Evolutionary conservation across 176 grass and related monocot species (phyloP), one percentile per base, ranked within the genome.

Genomic region (Carex pumila): DNA sequence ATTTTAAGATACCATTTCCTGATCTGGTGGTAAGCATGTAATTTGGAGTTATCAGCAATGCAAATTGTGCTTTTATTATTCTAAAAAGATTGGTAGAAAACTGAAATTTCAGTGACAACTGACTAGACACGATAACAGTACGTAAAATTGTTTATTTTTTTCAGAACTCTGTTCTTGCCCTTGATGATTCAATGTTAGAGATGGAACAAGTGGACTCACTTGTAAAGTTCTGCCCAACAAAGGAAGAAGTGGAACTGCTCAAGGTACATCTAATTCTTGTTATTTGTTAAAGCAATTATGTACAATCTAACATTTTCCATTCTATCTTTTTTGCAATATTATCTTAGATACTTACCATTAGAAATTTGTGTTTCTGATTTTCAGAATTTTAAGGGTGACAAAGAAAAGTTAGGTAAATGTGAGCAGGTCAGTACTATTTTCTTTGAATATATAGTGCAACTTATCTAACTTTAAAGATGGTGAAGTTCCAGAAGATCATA

Each of bases 181-280:
- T 98, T 71, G 91, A 98, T 43, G 95, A 95, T 88, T 93, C 91
- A 29, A 34, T 90, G 43, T 83, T 98, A 81, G 92, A 98, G 89
- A 86, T 81, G 55, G 95, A 98, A 89, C 92, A 98, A 86, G 86
- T 98, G 50, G 92, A 95, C 79, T 85, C 94, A 81, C 88, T 98
- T 25, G 91, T 98, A 90, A 98, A 98, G 71, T 95, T 95, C 60
- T 98, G 95, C 76, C 95, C 95, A 79, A 95, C 95, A 32, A 95
- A 95, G 84, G 95, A 95, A 61, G 95, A 98, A 88, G 89, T 95
- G 86, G 91, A 92, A 79, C 58, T 90, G 37, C 91, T 98, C 80
- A 94, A 91, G 87, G 95, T 98, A 93, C 69, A 88, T 74, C 81
- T 65, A 37, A 64, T 30, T 85, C 2, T 15, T 71, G 36, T 71